These are phyloP conservation scores for Vitis amurensis DNA, from an alignment of 164 flowering plant species.

Conservation along the genomic window DNA sequence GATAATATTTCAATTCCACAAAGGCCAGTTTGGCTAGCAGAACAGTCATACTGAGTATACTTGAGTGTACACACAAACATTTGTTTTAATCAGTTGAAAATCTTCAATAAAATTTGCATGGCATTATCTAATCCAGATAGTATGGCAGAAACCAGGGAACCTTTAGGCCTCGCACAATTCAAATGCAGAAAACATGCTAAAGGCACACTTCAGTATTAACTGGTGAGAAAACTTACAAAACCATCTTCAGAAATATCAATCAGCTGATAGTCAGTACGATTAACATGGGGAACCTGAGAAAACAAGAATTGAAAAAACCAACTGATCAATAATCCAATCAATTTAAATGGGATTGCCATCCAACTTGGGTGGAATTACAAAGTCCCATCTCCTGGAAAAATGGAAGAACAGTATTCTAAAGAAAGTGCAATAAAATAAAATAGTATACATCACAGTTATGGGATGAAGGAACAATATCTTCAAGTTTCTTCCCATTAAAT, in stretches of 20 bases:
- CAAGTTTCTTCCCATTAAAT: slow-evolving; percentile 35
- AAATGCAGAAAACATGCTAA: too few relatives aligned
- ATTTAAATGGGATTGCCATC: not conserved
- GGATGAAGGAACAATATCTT: slow-evolving; percentile 38
- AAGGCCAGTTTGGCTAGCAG: too few relatives aligned
- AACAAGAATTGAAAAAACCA: not conserved
- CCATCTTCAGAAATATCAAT: slow-evolving; percentile 58
- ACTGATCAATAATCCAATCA: not conserved
- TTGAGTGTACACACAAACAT: too few relatives aligned
- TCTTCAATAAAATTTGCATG: too few relatives aligned
- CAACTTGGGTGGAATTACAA: not conserved
- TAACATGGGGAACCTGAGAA: slow-evolving; percentile 52
- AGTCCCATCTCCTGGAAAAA: not conserved
- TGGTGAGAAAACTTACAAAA: slow-evolving; percentile 33
- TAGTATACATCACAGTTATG: slow-evolving; percentile 29
- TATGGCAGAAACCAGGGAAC: too few relatives aligned
- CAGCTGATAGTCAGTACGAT: slow-evolving; percentile 53
- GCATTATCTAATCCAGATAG: too few relatives aligned
- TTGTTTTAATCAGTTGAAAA: too few relatives aligned
- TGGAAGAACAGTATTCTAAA: not conserved
- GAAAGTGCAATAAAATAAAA: not conserved
- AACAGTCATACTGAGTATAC: too few relatives aligned
- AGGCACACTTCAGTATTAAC: too few relatives aligned
- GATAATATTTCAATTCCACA: too few relatives aligned
- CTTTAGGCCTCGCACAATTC: too few relatives aligned